Base-by-base conservation (phyloP, 768 basidiomycete genomes). In the Paxillus rubicundulus region DNA sequence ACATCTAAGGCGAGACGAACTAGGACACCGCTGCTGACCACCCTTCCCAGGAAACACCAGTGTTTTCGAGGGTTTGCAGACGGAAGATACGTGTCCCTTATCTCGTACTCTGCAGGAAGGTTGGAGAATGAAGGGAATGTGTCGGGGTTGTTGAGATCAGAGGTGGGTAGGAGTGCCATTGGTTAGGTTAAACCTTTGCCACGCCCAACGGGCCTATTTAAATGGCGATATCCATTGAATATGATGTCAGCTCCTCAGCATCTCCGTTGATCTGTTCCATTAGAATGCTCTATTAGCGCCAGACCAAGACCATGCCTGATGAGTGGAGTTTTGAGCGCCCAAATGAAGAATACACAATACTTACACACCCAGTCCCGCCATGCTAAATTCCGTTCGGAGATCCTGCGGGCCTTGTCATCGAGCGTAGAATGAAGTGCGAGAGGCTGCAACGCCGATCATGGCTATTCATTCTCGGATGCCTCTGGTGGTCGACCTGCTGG, bases 31-130 rank as follows among this genome's bases (percentile, higher is more conserved):
- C 57, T 67, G 14, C 61, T 63, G 41, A 68, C 50, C 14, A 68
- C 60, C 21, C 45, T 57, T 5, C 66, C 66, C 5, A 68, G 58
- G 40, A 69, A 67, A 38, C 67, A 68, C 66, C 66, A 68, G 49
- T 68, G 66, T 38, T 51, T 64, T 21, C 55, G 61, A n/a, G 63
- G 61, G 37, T 49, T 69, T n/a, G 47, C 47, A 7, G 67, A 58
- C 36, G 65, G 59, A 42, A 57, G 58, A 53, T 58, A 54, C 12
- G 56, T 18, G 13, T 58, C 56, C 9, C 52, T 58, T 46, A 55
- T 40, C 18, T 59, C 55, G 39, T 54, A 49, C 48, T 69, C 67
- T n/a, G 30, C 18, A n/a, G 66, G 66, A 12, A 68, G 56, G 17
- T 45, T 45, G 34, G 2, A 12, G 42, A 69, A 68, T 1, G 61